Base-by-base conservation (phyloP, 2,329 filamentous ascomycete genomes). In the Coleophoma crateriformis region DNA sequence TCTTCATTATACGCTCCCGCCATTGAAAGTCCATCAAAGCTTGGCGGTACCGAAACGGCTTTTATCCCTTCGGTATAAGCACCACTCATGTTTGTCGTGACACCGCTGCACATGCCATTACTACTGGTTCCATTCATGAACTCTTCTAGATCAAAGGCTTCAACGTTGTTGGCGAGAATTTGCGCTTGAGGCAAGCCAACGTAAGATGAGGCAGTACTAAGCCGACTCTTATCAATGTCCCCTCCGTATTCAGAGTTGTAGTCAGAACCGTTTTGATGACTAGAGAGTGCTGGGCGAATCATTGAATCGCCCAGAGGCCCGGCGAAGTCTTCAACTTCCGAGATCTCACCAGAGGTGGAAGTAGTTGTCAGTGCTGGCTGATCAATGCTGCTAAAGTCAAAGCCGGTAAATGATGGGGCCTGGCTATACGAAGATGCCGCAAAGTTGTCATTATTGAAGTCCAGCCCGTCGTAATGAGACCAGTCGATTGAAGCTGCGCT, bases 291-390 rank as follows among this genome's bases (percentile, higher is more conserved):
- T 32, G 41, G 41, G 14, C 41, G 41, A 15, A n/a, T 27, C 41
- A 38, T n/a, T 12, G 35, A 38, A 54, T 73, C 69, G 54, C 69
- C 68, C 38, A 70, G 65, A 19, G 67, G 66, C 20, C n/a, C 14
- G 32, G 69, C 64, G 45, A 76, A 75, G 56, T 85, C 82, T 53
- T 85, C 83, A 5, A 81, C 80, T 62, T 85, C 82, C 10, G 82
- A 85, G 8, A 85, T 81, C 52, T 86, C 82, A 34, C 82, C 82
- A 12, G 82, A 86, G 8, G 80, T 84, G 10, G 80, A 81, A 1
- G 77, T 79, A 46, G 73, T 73, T 53, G 79, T 77, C 59, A 84
- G 64, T 45, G 76, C 70, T 27, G 76, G 72, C 54, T 76, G 77
- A 60, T 80, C 78, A n/a, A 73, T 76, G 54, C 72, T 76, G 57